Base-by-base conservation (phyloP, 345 rosid species). In the Citrus hindsii region DNA sequence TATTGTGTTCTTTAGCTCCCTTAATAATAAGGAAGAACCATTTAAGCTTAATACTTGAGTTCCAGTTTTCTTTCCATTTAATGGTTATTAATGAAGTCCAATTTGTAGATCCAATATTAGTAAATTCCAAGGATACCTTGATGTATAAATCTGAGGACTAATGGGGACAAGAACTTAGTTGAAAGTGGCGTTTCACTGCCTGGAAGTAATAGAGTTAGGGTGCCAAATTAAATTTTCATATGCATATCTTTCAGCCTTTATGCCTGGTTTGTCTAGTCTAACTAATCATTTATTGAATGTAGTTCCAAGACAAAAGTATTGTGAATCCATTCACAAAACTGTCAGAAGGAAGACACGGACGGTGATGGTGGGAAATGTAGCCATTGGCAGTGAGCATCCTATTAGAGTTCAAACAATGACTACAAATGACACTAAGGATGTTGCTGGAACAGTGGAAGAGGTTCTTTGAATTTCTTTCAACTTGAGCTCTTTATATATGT, bases 331-430 rank as follows among this genome's bases (percentile, higher is more conserved):
- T 76, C 83, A 92, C 88, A 90, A 91, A 88, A 94, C 97, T 3
- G 91, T 90, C 64, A 88, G 99, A 87, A 89, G 99, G 89, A 91
- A 92, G 84, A 94, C 98, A 6, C 66, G 92, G 77, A 92, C 99
- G 2, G 99, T 96, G 61, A 89, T 89, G 97, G 99, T 94, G 77
- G 99, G 99, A 76, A 86, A 96, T 77, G 98, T 96, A 56, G 85
- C 92, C 38, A 93, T 94, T 83, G 99, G 99, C 7, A 91, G 98
- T 71, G 92, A 96, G 18, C 97, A 96, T 88, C 99, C 99, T 4
- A 85, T 96, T 59, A 89, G 97, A 82, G 86, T 96, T 81, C 99
- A 96, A 68, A 96, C 99, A 2, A 96, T 96, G 99, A 96, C 99
- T 71, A 96, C 98, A 63, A 79, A 86, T 0, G 97, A 96, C 84